These are phyloP conservation scores for Echria macrotheca DNA, from an alignment of 495 filamentous ascomycete species.

Conservation along the genomic window DNA sequence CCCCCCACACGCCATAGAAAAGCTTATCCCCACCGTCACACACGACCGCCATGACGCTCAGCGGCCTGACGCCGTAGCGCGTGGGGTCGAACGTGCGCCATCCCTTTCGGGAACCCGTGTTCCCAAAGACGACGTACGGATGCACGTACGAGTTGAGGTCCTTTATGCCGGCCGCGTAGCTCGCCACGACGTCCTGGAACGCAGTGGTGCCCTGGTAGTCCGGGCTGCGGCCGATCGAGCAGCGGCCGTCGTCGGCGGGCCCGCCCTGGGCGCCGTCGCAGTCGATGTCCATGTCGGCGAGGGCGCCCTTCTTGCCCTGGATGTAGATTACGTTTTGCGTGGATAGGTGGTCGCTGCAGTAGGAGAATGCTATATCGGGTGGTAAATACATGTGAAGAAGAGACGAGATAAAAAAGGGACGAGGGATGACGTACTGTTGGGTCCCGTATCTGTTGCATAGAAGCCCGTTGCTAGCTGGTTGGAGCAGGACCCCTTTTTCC, in stretches of 20 bases:
- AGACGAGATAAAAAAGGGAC: neutral
- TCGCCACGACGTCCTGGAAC: constrained; percentile 43
- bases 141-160: constrained; percentile 60
- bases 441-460: constrained; percentile 28
- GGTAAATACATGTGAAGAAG: neutral
- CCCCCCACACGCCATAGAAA: constrained; percentile 63
- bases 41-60: constrained; percentile 61
- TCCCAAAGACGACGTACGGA: constrained; percentile 64
- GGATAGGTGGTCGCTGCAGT: constrained; percentile 34
- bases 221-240: constrained; percentile 34
- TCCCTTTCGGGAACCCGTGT: constrained; percentile 32
- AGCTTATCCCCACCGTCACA: constrained; percentile 55
- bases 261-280: constrained; percentile 53
- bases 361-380: constrained; percentile 23
- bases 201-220: constrained; percentile 51
- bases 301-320: constrained; percentile 25
- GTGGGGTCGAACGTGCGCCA: constrained; percentile 47
- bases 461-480: constrained; percentile 33
- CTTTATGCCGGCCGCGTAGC: constrained; percentile 36
- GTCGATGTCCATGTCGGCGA: constrained; percentile 61
- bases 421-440: constrained; percentile 25
- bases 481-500: constrained; percentile 29
- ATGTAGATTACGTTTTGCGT: constrained; percentile 32
- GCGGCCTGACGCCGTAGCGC: constrained; percentile 46
- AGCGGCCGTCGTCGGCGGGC: constrained; percentile 41